These are phyloP conservation scores for Rhypophila decipiens DNA, from an alignment of 495 filamentous ascomycete genomes.

Conservation along the genomic window DNA sequence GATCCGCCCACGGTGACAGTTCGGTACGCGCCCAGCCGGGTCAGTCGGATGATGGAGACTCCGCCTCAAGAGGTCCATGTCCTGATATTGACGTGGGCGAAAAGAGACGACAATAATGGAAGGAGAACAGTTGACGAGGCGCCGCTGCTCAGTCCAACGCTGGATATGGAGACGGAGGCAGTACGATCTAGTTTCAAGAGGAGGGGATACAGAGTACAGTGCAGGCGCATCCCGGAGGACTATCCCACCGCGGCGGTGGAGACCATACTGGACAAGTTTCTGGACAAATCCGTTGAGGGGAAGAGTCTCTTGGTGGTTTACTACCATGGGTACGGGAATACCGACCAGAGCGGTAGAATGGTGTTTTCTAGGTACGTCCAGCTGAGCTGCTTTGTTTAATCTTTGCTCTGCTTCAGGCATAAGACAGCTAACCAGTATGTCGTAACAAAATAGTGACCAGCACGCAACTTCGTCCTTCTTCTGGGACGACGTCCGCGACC, in stretches of 20 bases:
- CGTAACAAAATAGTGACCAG: background rate
- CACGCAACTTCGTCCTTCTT: constrained; percentile 12
- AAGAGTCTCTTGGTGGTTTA: constrained; percentile 16
- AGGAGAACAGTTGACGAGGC: constrained; percentile 10
- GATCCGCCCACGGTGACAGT: constrained; percentile 1
- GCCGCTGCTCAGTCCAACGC: constrained; percentile 5
- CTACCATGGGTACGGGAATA: constrained; percentile 16
- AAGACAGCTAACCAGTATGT: background rate
- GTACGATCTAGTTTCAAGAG: constrained; percentile 17
- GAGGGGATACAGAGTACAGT: constrained; percentile 21
- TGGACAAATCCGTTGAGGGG: constrained; percentile 2
- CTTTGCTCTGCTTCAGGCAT: background rate
- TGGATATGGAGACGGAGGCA: constrained; percentile 10
- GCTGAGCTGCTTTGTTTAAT: background rate
- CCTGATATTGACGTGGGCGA: constrained; percentile 20
- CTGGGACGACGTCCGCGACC: constrained; percentile 25
- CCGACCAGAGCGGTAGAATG: constrained; percentile 17
- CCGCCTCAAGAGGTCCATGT: constrained; percentile 19
- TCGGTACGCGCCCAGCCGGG: background rate
- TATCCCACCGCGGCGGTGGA: constrained; percentile 22
- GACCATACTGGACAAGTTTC: constrained; percentile 17
- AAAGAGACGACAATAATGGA: constrained; percentile 5
- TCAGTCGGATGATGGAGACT: background rate
- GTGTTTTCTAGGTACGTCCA: constrained; percentile 15
- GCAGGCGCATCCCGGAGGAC: constrained; percentile 16